Evolutionary conservation across 2,329 filamentous ascomycete species (phyloP).

Genomic region (Cryphonectria naterciae): DNA sequence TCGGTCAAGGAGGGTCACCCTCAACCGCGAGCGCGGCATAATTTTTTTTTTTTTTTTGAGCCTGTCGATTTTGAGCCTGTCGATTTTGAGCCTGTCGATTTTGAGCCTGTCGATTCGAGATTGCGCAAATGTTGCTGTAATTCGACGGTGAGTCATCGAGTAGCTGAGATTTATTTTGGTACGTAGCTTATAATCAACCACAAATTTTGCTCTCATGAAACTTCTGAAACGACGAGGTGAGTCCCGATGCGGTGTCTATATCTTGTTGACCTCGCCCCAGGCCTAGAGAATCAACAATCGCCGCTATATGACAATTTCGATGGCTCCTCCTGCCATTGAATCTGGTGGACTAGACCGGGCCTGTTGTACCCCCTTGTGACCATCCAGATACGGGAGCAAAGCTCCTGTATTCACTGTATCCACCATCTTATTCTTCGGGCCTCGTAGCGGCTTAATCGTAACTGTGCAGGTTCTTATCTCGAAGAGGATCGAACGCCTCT

Average conservation of each 20-base stretch:
- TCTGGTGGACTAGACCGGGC: neutral
- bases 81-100: neutral
- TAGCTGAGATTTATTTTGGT: neutral
- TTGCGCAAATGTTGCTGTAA: constrained; percentile 3
- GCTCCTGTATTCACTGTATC: neutral
- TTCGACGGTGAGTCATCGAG: neutral
- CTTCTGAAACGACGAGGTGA: neutral
- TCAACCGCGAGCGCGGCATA: neutral
- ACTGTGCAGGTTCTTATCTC: neutral
- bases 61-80: neutral
- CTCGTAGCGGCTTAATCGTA: neutral
- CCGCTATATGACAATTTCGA: neutral
- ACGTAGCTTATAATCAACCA: constrained; percentile 15
- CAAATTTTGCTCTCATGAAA: constrained; percentile 10
- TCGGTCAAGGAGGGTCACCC: neutral
- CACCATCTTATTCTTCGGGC: neutral
- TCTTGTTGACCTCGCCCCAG: neutral
- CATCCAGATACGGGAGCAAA: neutral
- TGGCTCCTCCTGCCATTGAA: neutral
- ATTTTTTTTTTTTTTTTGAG: no score
- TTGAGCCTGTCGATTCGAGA: neutral
- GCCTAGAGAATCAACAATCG: neutral
- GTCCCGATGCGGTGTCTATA: neutral
- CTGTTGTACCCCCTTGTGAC: neutral
- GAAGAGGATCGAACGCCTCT: neutral